Conservation (phyloP, 108 stramenopile species). For the Schizochytrium sp. region DNA sequence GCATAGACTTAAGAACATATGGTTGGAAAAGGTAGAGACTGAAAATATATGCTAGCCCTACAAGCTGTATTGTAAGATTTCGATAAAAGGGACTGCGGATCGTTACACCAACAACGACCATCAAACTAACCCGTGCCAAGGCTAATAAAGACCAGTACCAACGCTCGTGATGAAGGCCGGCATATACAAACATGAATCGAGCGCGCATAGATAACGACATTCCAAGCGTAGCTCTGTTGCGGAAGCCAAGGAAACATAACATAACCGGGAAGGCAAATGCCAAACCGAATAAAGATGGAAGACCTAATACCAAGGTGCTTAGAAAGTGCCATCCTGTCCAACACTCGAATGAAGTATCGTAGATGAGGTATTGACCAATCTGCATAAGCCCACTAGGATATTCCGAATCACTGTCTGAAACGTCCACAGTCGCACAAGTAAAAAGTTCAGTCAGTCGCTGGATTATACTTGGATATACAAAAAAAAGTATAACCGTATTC, state of each 20-base stretch:
- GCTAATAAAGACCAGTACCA: neutral
- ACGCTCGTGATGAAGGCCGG: neutral
- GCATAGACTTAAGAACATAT: neutral
- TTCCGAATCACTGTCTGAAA: neutral
- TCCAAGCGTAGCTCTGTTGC: constrained; percentile 11
- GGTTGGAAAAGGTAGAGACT: neutral
- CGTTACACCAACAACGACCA: neutral
- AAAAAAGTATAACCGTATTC: too few species aligned
- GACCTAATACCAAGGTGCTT: neutral
- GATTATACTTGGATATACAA: too few species aligned
- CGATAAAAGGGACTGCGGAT: neutral
- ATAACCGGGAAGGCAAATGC: neutral
- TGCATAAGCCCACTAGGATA: neutral
- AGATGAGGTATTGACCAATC: neutral
- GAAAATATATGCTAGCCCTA: neutral
- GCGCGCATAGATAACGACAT: neutral
- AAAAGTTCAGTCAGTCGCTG: too few species aligned
- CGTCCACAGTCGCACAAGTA: too few species aligned
- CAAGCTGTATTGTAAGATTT: constrained; percentile 18
- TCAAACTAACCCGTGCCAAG: neutral
- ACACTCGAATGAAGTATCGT: neutral
- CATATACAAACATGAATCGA: neutral
- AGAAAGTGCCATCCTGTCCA: neutral
- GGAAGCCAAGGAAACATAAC: neutral
- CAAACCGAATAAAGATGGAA: neutral